Evolutionary conservation across 306 rosid genomes (phyloP), one percentile per base, ranked within the genome.

Genomic region (Quercus aquifolioides): DNA sequence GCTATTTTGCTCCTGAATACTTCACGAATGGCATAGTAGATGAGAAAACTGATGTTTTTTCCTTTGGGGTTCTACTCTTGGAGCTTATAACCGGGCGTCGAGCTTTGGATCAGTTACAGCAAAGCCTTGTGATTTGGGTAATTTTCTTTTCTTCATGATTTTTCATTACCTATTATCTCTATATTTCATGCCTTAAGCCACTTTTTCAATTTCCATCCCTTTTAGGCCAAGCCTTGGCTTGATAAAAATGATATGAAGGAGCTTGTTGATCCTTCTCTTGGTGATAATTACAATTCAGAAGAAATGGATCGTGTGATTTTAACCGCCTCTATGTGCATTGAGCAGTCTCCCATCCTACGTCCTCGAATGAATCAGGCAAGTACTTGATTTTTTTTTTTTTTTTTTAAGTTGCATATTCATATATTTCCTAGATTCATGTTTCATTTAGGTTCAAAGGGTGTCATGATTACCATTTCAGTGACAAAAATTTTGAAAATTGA

Each of bases 1-100:
- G 98, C 81, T 94, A 94, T 85, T 88, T 90, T 69, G 98, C 97
- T 71, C 98, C 97, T 12, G 98, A 94, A 65, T 92, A 94, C 82
- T 77, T 90, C 87, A 87, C 83, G 91, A 94, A 87, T 60, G 98
- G 97, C 77, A 84, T 86, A 74, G 92, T 92, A 18, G 85, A 86
- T 15, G 98, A 94, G 83, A 94, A 94, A 82, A 94, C 92, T 14
- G 97, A 94, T 76, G 92, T 94, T 74, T 92, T 87, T 67, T 85
- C 97, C 5, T 94, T 92, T 26, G 97, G 96, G 38, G 88, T 94
- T 80, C 81, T 94, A 7, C 93, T 94, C 56, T 76, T 94, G 82
- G 98, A 92, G 90, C 87, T 94, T 65, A 75, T 94, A 76, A 88
- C 91, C 2, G 97, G 98, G 18, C 97, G 94, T 69, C 90, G 76